Base-by-base conservation (phyloP, 2,329 filamentous ascomycete genomes). In the Myriosclerotinia scirpicola region DNA sequence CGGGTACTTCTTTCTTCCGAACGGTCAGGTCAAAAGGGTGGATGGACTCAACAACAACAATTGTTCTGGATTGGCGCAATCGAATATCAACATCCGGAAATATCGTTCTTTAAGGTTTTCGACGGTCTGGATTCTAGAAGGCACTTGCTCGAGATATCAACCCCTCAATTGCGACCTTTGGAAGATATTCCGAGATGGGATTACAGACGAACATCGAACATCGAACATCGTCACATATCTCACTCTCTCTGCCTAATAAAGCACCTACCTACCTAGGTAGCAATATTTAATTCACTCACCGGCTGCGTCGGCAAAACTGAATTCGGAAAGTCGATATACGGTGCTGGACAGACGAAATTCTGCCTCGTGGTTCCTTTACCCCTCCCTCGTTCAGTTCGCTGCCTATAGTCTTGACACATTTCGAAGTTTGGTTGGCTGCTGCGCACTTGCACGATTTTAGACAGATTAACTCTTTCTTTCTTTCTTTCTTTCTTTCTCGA, bases 11-110 rank as follows among this genome's bases (percentile, higher is more conserved):
- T 34, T 30, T 14, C 53, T 50, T 40, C 34, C 54, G 30, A 65
- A 40, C 44, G 30, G 44, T 40, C 22, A 38, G 44, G 9, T 50
- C 11, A 22, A 22, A 9, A 50, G 30, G 34, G 30, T 50, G 44
- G 20, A 61, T 50, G 44, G 20, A 61, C 20, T 61, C n/a, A 15
- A 61, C 63, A 22, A 50, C 54, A 60, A 42, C 44, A 59, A 65
- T 52, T 38, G 38, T 60, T 52, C 38, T 12, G 17, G 38, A 17
- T 44, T 54, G 36, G 61, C 38, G 38, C 40, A 44, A 34, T 36
- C 36, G 15, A 61, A 50, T 14, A 20, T 22, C 58, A 26, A 50
- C 34, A 38, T 61, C 8, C 14, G 46, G 26, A 48, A 60, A 38
- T 17, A 9, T 50, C 46, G n/a, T 38, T 50, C 15, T 20, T 50